Evolutionary conservation across 1,139 yeast genomes (phyloP).

Genomic region (Geotrichum aggregatum): DNA sequence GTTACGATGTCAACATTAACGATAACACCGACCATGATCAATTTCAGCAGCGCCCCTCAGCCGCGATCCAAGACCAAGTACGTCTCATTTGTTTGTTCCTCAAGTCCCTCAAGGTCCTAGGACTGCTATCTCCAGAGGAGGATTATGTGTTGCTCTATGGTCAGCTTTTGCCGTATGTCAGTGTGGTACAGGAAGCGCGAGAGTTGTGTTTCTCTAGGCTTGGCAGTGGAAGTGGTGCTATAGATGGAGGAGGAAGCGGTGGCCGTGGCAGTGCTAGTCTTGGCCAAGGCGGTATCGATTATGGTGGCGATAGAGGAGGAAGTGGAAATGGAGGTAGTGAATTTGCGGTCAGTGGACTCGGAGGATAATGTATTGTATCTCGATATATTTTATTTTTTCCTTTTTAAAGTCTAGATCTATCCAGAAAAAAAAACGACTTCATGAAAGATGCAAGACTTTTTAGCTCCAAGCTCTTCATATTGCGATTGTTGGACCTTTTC

Average conservation of each 20-base stretch:
- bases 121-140: constrained; percentile 24
- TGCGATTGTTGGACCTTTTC: no score
- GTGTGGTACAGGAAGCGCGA: constrained; percentile 29
- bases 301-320: not conserved
- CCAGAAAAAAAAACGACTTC: no score
- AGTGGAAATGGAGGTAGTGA: not conserved
- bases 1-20: not conserved
- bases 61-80: constrained; percentile 16
- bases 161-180: constrained; percentile 31
- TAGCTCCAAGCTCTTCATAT: no score
- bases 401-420: no score
- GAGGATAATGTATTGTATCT: no score
- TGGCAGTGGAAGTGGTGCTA: not conserved
- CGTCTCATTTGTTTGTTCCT: constrained; percentile 28
- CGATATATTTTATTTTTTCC: no score
- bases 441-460: no score
- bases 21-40: not conserved
- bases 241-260: not conserved
- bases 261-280: not conserved
- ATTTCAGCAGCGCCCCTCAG: constrained; percentile 1
- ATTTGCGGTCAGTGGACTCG: not conserved
- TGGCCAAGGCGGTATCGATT: not conserved
- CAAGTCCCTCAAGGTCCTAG: constrained; percentile 24
- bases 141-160: constrained; percentile 29
- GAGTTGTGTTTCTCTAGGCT: constrained; percentile 25